Base-by-base conservation (phyloP, 2,329 filamentous ascomycete genomes). In the Mycogone perniciosa region DNA sequence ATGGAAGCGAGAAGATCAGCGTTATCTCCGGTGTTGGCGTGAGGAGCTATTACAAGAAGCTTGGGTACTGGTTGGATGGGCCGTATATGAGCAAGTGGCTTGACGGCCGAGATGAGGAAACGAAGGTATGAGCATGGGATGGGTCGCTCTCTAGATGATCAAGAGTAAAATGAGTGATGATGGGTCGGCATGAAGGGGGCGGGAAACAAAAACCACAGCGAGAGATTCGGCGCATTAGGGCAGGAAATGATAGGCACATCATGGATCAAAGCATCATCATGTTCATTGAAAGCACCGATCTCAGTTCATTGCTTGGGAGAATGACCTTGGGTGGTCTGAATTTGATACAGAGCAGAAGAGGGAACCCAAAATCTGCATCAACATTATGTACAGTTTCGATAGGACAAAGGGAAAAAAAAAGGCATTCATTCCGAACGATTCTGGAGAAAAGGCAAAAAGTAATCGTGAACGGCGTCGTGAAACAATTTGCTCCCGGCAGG, bases 21-120 rank as follows among this genome's bases (percentile, higher is more conserved):
- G 90, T 99, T 58, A 99, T 99, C 54, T 96, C 90, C n/a, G 93
- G 93, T 31, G 91, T 99, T 6, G 93, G 93, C 9, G 95, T 97
- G 13, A 79, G 93, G 63, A 95, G 89, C 64, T 99, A 99, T 67
- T 99, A 99, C 66, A 85, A 81, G 57, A 92, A 91, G 67, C 77
- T 99, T 31, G 93, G 93, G 1, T 99, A 96, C 72, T 89, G 82
- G 76, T 76, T 99, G 31, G 93, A 99, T 67, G 93, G 93, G 7
- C 89, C 88, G 8, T 96, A 95, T 57, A 89, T 83, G 77, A 81
- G 78, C 67, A 84, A 84, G 67, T 82, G 77, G 79, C 65, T 82
- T 4, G 77, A 82, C 55, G 78, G 76, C 6, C 62, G 66, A 13
- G 62, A 60, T 9, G 20, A 20, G 20, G 57, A 62, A 45, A 52